Evolutionary conservation across 768 basidiomycete species (phyloP).

Genomic region (Tylopilus subfusipes): DNA sequence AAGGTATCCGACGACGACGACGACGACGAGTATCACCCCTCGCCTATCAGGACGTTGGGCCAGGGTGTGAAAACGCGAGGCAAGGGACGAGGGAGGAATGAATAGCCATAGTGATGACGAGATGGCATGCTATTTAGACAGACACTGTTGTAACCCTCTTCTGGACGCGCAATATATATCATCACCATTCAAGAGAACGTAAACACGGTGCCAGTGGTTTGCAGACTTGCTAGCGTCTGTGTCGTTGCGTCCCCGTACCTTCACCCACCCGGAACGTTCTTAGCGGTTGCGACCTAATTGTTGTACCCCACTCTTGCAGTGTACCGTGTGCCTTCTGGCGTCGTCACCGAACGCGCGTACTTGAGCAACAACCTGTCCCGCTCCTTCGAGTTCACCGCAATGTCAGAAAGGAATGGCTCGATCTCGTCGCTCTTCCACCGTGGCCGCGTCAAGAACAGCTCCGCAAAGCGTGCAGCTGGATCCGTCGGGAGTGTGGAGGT

Average conservation of each 20-base stretch:
- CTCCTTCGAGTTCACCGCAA: constrained; percentile 82
- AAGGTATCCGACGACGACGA: constrained; percentile 37
- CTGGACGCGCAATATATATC: background rate
- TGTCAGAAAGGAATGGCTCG: constrained; percentile 73
- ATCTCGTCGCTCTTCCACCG: constrained; percentile 82
- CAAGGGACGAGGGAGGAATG: constrained; percentile 28
- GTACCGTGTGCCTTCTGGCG: constrained; percentile 67
- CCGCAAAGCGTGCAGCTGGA: constrained; percentile 76
- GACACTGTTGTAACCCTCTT: background rate
- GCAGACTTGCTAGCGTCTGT: too few relatives aligned
- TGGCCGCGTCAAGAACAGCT: constrained; percentile 78
- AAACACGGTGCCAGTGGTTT: too few relatives aligned
- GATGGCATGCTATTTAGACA: background rate
- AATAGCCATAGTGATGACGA: background rate
- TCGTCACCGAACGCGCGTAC: constrained; percentile 75
- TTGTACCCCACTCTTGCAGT: constrained; percentile 64
- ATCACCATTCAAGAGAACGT: background rate
- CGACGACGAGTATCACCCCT: constrained; percentile 48
- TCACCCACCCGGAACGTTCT: too few relatives aligned
- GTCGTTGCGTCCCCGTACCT: too few relatives aligned
- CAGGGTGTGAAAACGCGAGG: constrained; percentile 41
- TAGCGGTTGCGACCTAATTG: constrained; percentile 29
- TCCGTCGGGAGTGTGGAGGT: constrained; percentile 69
- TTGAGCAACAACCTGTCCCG: constrained; percentile 85
- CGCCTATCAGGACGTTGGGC: constrained; percentile 39